A percentile compares a stretch with the other conserved stretches of the same genome.
Evolutionary conservation across 2,329 filamentous ascomycete species (phyloP).

Genomic region (Lachnellula cervina): DNA sequence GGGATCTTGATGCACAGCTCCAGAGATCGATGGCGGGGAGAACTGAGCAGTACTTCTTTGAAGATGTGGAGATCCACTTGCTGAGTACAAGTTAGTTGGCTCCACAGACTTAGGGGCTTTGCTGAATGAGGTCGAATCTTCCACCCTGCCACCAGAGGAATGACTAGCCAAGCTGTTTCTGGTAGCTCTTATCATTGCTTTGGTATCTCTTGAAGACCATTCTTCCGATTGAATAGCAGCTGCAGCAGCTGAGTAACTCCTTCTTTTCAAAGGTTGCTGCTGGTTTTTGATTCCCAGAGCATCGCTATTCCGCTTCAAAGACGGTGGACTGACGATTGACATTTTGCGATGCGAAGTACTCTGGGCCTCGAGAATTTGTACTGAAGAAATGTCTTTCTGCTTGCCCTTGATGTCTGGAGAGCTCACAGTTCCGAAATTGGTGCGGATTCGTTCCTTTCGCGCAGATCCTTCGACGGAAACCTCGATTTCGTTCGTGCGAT

Average conservation of each 20-base stretch:
- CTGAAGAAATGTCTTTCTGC: not conserved
- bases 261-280: not conserved
- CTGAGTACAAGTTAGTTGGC: not conserved
- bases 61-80: not conserved
- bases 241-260: not conserved
- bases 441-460: too few species aligned
- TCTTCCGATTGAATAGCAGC: slow-evolving; percentile 4
- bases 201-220: slow-evolving; percentile 4
- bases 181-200: slow-evolving; percentile 9
- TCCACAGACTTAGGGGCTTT: not conserved
- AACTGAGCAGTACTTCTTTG: not conserved
- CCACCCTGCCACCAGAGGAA: not conserved
- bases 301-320: not conserved
- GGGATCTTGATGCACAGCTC: not conserved
- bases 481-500: too few species aligned
- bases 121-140: not conserved
- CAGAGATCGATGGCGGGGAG: not conserved
- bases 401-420: too few species aligned
- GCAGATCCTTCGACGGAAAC: too few species aligned
- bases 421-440: too few species aligned
- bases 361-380: not conserved
- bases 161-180: slow-evolving; percentile 4
- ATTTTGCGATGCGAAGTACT: not conserved
- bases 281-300: not conserved
- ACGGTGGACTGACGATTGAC: not conserved